A percentile compares a stretch with the other conserved stretches of the same genome.
phyloP scores from a whole-genome alignment of 306 rosid genomes.

The Morella rubra region DNA sequence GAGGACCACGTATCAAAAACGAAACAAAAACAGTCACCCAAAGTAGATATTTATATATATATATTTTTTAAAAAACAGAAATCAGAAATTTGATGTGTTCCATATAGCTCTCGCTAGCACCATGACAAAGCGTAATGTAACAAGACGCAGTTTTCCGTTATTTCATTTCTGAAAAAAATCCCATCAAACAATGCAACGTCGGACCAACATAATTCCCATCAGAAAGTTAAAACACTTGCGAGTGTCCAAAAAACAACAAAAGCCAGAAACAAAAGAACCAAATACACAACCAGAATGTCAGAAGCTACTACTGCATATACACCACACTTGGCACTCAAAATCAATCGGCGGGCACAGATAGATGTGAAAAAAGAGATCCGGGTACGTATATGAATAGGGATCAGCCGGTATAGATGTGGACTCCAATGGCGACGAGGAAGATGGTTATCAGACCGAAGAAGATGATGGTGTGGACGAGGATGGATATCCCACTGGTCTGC shows the following conservation, averaged over 20 bases:
- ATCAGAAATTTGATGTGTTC: not conserved
- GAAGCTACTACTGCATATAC: not conserved
- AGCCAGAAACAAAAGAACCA: not conserved
- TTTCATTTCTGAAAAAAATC: not conserved
- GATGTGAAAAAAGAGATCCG: not conserved
- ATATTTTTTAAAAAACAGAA: no score
- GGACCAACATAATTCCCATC: not conserved
- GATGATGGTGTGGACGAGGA: conserved; percentile 57
- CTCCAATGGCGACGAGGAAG: conserved; percentile 62
- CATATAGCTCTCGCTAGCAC: not conserved
- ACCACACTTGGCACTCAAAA: not conserved
- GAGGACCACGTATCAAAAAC: not conserved
- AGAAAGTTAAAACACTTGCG: not conserved
- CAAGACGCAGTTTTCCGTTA: not conserved
- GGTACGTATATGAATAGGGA: not conserved
- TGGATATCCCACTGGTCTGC: conserved; percentile 56
- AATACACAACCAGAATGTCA: not conserved
- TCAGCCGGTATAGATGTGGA: conserved; percentile 59
- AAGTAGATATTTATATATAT: no score
- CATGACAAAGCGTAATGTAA: not conserved
- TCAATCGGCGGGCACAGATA: not conserved
- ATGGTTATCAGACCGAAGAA: conserved; percentile 68
- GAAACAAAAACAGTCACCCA: not conserved
- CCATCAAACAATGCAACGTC: not conserved
- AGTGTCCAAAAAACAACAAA: not conserved